Conservation (phyloP, 148 eudicot genomes). For the Beta vulgaris region DNA sequence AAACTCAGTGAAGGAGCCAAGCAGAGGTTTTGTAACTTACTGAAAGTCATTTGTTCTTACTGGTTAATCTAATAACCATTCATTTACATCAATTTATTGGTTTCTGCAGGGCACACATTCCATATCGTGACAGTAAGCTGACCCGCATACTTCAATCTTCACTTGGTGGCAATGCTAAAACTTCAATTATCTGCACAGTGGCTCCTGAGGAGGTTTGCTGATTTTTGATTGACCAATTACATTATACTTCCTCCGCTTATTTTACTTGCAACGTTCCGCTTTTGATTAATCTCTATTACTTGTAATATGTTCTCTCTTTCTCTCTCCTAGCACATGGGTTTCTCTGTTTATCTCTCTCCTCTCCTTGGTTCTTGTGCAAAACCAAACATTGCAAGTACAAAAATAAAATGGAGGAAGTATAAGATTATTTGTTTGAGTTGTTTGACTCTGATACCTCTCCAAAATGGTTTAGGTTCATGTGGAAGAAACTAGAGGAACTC, state of each 20-base stretch:
- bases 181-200: constrained; percentile 92
- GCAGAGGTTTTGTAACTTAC: constrained; percentile 56
- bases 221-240: no score
- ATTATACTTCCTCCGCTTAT: no score
- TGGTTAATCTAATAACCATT: neutral
- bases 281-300: no score
- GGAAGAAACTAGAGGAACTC: constrained; percentile 97
- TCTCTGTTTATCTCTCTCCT: no score
- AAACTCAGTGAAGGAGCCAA: constrained; percentile 89
- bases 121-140: constrained; percentile 95
- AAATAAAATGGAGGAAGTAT: no score
- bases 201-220: constrained; percentile 85
- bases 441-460: constrained; percentile 18
- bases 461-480: constrained; percentile 64
- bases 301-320: no score
- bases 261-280: no score
- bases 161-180: constrained; percentile 99
- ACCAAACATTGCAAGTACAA: no score
- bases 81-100: constrained; percentile 14
- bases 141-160: constrained; percentile 99
- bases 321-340: no score
- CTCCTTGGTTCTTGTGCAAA: no score
- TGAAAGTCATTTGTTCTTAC: neutral
- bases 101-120: constrained; percentile 86
- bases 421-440: neutral